These are phyloP conservation scores for Sporothrix euskadiensis DNA, from an alignment of 2,329 filamentous ascomycete genomes.

Conservation along the genomic window DNA sequence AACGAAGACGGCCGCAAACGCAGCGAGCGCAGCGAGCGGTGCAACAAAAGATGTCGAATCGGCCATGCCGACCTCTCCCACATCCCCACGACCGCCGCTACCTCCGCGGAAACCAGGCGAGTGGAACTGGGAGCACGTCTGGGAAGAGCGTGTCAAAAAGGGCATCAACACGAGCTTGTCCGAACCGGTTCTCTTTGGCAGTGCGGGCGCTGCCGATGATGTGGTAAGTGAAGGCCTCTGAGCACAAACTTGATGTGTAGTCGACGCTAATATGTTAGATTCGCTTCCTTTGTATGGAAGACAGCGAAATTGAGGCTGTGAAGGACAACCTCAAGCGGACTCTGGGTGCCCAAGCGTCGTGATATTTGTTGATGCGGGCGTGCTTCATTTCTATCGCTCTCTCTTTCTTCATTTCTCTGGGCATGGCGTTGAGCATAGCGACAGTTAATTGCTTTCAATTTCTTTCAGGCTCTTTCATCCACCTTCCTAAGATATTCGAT, in stretches of 20 bases:
- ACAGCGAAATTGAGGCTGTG: conserved; percentile 57
- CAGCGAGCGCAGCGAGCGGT: background rate
- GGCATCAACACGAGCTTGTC: conserved; percentile 75
- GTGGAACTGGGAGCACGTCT: conserved; percentile 98
- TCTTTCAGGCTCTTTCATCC: background rate
- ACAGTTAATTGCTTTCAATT: background rate
- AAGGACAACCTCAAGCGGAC: conserved; percentile 61
- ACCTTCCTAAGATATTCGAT: background rate
- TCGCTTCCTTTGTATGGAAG: conserved; percentile 65
- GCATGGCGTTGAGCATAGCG: background rate
- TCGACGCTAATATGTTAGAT: conserved; percentile 48
- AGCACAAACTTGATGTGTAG: too few species aligned
- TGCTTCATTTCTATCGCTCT: background rate
- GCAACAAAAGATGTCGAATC: background rate
- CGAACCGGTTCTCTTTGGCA: conserved; percentile 76
- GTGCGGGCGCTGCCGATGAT: conserved; percentile 63
- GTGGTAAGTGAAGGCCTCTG: conserved; percentile 55
- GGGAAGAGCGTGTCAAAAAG: conserved; percentile 84
- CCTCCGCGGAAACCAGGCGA: conserved; percentile 62
- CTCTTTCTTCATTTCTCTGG: background rate
- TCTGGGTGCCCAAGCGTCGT: conserved; percentile 38
- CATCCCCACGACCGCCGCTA: background rate
- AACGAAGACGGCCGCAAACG: background rate
- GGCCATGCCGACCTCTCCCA: background rate
- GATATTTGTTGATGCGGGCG: background rate